Evolutionary conservation across 768 basidiomycete species (phyloP).

Genomic region (Tulasnella calospora): DNA sequence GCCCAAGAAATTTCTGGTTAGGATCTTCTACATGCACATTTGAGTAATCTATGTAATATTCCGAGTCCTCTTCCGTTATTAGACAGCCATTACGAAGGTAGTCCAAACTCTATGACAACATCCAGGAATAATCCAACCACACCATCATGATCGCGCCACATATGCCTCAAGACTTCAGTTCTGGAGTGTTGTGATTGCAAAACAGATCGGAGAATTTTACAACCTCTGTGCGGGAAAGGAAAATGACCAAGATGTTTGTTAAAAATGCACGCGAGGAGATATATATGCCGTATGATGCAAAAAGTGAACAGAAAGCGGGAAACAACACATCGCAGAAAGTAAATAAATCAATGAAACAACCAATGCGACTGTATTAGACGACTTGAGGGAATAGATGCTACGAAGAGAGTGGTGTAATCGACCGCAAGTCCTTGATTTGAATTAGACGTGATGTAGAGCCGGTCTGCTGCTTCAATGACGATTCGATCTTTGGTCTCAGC

Average conservation of each 20-base stretch:
- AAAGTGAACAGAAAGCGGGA: not conserved
- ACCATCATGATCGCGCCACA: too few relatives aligned
- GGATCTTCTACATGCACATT: too few relatives aligned
- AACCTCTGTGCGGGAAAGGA: too few relatives aligned
- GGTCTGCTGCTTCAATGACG: not conserved
- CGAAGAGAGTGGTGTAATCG: not conserved
- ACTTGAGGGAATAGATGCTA: not conserved
- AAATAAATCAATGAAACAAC: not conserved
- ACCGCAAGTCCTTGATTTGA: slow-evolving; percentile 4
- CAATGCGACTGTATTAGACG: not conserved
- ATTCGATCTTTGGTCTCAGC: slow-evolving; percentile 27
- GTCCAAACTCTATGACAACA: too few relatives aligned
- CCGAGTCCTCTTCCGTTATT: too few relatives aligned
- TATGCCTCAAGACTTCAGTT: too few relatives aligned
- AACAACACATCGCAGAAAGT: not conserved
- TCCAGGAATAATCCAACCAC: too few relatives aligned
- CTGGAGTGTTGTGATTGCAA: too few relatives aligned
- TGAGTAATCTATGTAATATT: too few relatives aligned
- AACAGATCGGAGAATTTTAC: too few relatives aligned
- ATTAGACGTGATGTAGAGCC: slow-evolving; percentile 5
- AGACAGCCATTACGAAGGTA: too few relatives aligned
- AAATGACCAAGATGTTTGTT: not conserved
- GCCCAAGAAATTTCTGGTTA: too few relatives aligned
- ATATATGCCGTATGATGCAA: not conserved
- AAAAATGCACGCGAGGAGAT: not conserved